These are phyloP conservation scores for Epichloe coenophiala DNA, from an alignment of 2,329 filamentous ascomycete genomes.

Conservation along the genomic window DNA sequence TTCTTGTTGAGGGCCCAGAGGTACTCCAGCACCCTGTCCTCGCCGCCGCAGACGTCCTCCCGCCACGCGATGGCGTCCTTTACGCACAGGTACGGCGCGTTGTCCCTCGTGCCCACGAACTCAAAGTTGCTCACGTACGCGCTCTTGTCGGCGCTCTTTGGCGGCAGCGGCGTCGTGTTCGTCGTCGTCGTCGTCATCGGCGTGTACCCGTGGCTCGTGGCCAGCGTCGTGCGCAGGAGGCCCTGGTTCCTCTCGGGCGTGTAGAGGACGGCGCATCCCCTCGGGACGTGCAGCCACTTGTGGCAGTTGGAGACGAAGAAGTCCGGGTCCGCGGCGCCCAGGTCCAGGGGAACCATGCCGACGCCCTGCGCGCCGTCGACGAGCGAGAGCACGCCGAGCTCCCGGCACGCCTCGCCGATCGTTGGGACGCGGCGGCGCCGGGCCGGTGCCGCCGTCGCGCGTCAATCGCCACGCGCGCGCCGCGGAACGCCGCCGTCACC, in stretches of 20 bases:
- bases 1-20: slow-evolving; percentile 46
- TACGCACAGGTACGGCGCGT: slow-evolving; percentile 56
- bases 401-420: too few relatives aligned
- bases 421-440: too few relatives aligned
- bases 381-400: slow-evolving; percentile 55
- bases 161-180: slow-evolving; percentile 29
- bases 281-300: slow-evolving; percentile 79
- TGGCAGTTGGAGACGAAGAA: slow-evolving; percentile 82
- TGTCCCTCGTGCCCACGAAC: slow-evolving; percentile 65
- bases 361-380: slow-evolving; percentile 79
- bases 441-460: too few relatives aligned
- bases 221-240: slow-evolving; percentile 59
- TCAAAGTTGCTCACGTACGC: slow-evolving; percentile 59
- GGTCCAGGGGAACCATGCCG: slow-evolving; percentile 62
- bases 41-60: slow-evolving; percentile 54
- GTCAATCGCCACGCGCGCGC: too few relatives aligned
- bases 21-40: slow-evolving; percentile 54
- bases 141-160: slow-evolving; percentile 28
- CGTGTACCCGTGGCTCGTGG: slow-evolving; percentile 68
- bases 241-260: slow-evolving; percentile 64
- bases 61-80: slow-evolving; percentile 62
- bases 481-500: slow-evolving; percentile 48
- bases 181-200: slow-evolving; percentile 20
- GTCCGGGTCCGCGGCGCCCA: slow-evolving; percentile 56
- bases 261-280: slow-evolving; percentile 70